Evolutionary conservation across 305 asterid species (phyloP).

Genomic region (Solanum hybrid): DNA sequence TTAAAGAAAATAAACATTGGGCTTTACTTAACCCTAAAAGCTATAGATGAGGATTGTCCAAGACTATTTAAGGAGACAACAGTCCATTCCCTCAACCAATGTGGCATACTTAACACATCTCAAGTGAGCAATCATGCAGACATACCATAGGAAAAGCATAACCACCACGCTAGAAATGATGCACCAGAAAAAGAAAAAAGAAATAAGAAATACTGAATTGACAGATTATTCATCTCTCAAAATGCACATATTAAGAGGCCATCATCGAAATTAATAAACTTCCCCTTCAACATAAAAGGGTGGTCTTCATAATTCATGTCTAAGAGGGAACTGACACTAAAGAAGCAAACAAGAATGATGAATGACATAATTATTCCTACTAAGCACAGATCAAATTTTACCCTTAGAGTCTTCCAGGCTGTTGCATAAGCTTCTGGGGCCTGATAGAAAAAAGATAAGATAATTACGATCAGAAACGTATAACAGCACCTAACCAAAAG

Average conservation of each 20-base stretch:
- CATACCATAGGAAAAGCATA: neutral
- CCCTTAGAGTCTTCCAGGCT: slow-evolving; percentile 85
- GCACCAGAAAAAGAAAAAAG: neutral
- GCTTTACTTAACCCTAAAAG: neutral
- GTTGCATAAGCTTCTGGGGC: slow-evolving; percentile 71
- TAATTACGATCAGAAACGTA: neutral
- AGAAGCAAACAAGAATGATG: neutral
- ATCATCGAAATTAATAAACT: neutral
- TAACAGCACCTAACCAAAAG: neutral
- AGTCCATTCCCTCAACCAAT: neutral
- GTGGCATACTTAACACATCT: neutral
- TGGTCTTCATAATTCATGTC: neutral
- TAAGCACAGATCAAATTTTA: slow-evolving; percentile 12
- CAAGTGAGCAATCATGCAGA: neutral
- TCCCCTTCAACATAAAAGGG: neutral
- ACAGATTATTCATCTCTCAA: neutral
- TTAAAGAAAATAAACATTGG: neutral
- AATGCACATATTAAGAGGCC: neutral
- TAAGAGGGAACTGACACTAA: neutral
- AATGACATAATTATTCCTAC: neutral
- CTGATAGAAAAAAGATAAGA: slow-evolving; percentile 28
- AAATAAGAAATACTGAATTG: neutral
- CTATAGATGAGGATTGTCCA: neutral
- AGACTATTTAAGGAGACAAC: neutral
- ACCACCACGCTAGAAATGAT: neutral